Evolutionary conservation across 352 stramenopile species (phyloP).

Genomic region (Globisporangium nodosum): DNA sequence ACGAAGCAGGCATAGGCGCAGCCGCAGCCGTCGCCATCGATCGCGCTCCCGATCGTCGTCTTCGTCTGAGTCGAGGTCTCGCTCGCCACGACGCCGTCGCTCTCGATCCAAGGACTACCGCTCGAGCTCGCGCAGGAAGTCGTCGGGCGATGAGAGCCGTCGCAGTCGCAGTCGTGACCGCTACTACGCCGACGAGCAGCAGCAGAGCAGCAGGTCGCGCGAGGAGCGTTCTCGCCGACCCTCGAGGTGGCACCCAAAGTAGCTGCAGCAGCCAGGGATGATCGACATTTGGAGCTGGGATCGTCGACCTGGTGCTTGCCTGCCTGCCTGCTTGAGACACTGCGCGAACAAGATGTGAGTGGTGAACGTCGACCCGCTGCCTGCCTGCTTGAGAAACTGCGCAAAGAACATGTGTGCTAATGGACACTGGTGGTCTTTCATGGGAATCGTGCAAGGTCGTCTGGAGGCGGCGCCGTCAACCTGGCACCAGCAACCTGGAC

Average conservation of each 20-base stretch:
- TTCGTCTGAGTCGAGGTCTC: slow-evolving; percentile 31
- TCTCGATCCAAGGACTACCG: slow-evolving; percentile 8
- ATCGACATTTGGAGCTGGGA: not conserved
- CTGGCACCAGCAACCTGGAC: too few relatives aligned
- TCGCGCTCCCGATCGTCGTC: slow-evolving; percentile 24
- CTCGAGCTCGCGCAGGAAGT: not conserved
- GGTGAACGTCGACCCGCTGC: too few relatives aligned
- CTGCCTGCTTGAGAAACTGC: too few relatives aligned
- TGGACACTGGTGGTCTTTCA: too few relatives aligned
- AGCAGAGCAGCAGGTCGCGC: slow-evolving; percentile 4
- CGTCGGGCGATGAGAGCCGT: slow-evolving; percentile 3
- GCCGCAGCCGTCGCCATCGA: slow-evolving; percentile 20
- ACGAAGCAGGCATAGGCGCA: slow-evolving; percentile 17
- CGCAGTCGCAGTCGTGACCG: slow-evolving; percentile 1
- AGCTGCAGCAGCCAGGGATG: not conserved
- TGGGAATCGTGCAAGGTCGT: too few relatives aligned
- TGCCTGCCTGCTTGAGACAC: not conserved
- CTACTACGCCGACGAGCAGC: not conserved
- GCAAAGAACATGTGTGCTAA: too few relatives aligned
- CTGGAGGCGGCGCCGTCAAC: too few relatives aligned
- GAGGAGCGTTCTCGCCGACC: slow-evolving; percentile 4
- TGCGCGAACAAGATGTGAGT: not conserved
- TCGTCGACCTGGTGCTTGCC: not conserved
- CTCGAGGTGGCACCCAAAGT: slow-evolving; percentile 13
- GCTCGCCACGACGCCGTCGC: slow-evolving; percentile 16